Percentiles rank a stretch among this genome's conserved stretches.
Evolutionary conservation across 1,139 yeast genomes (phyloP).

Genomic region (Arxiozyma bovina): DNA sequence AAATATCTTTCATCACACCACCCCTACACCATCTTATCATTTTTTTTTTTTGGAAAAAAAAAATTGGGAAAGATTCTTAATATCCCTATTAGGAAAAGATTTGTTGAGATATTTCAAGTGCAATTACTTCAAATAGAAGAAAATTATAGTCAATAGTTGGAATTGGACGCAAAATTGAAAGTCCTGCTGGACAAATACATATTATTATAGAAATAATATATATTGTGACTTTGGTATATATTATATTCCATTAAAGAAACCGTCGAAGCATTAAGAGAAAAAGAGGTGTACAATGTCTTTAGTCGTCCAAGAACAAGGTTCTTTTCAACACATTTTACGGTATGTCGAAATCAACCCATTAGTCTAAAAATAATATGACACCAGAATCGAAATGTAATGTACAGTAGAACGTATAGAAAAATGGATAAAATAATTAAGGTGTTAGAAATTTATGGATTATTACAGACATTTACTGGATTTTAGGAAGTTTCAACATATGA

Average conservation of each 20-base stretch:
- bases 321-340: constrained; percentile 99
- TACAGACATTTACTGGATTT: neutral
- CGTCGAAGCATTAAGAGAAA: neutral
- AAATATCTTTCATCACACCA: neutral
- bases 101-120: neutral
- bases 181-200: neutral
- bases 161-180: neutral
- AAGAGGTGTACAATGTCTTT: constrained; percentile 57
- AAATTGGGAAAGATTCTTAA: neutral
- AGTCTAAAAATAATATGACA: neutral
- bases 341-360: neutral
- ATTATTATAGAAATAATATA: neutral
- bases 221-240: neutral
- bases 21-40: neutral
- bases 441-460: no score
- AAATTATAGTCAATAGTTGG: neutral
- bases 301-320: constrained; percentile 98
- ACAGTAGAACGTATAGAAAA: neutral
- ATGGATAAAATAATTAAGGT: neutral
- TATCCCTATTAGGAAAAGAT: neutral
- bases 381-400: neutral
- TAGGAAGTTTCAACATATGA: no score
- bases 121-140: neutral
- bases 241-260: neutral
- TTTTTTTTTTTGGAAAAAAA: no score